Percentiles rank a stretch among this genome's conserved stretches.
Evolutionary conservation across 2,329 filamentous ascomycete genomes (phyloP).

Genomic region (Metarhizium humberi): DNA sequence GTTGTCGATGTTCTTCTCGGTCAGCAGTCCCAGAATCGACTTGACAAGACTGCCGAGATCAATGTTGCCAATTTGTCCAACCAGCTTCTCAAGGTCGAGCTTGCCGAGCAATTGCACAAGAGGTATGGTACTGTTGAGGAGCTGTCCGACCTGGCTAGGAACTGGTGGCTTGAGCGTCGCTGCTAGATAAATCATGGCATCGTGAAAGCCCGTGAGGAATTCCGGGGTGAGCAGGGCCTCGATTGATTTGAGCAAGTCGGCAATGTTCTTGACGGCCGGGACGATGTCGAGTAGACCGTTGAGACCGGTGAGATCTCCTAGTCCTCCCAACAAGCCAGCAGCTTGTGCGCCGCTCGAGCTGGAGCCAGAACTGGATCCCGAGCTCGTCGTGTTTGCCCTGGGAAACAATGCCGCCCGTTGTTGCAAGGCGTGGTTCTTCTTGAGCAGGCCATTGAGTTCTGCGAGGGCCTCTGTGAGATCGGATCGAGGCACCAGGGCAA

Average conservation of each 20-base stretch:
- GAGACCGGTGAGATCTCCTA: slow-evolving; percentile 14
- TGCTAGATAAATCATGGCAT: slow-evolving; percentile 31
- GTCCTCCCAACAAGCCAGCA: slow-evolving; percentile 7
- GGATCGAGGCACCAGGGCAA: slow-evolving; percentile 34
- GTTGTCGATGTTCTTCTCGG: slow-evolving; percentile 21
- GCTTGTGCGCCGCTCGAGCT: neutral
- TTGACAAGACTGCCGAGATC: slow-evolving; percentile 21
- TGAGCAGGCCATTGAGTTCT: slow-evolving; percentile 31
- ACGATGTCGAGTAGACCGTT: slow-evolving; percentile 15
- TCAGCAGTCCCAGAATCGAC: slow-evolving; percentile 20
- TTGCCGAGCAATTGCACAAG: slow-evolving; percentile 20
- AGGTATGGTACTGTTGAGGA: slow-evolving; percentile 18
- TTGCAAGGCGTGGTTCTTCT: slow-evolving; percentile 15
- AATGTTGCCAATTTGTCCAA: slow-evolving; percentile 21
- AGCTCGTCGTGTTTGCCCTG: slow-evolving; percentile 1
- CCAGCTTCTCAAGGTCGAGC: slow-evolving; percentile 23
- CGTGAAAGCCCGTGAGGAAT: slow-evolving; percentile 30
- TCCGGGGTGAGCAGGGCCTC: slow-evolving; percentile 23
- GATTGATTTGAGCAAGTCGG: slow-evolving; percentile 5
- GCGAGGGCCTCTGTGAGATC: slow-evolving; percentile 35
- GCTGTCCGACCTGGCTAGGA: slow-evolving; percentile 18
- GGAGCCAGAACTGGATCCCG: neutral
- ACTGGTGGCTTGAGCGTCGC: slow-evolving; percentile 27
- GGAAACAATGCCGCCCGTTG: slow-evolving; percentile 1
- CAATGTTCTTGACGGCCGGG: slow-evolving; percentile 16